Percentiles rank a stretch among this genome's conserved stretches.
Evolutionary conservation across 371 early-diverging fungal genomes (phyloP).

Genomic region (Rhizopus arrhizus): DNA sequence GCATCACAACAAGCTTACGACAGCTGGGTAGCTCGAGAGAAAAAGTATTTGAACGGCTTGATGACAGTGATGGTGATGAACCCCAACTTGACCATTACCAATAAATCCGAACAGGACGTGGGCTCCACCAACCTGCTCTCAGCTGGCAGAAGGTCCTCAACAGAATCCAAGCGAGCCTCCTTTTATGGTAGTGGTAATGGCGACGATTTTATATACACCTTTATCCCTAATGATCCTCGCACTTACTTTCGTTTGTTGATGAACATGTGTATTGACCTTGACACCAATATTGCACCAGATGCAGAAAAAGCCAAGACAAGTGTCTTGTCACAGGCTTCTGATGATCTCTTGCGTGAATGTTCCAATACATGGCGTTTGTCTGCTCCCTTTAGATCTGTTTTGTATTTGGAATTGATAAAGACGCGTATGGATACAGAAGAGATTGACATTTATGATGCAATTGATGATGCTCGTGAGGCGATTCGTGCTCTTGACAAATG

Average conservation of each 20-base stretch:
- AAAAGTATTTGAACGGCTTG: slow-evolving; percentile 47
- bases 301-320: slow-evolving; percentile 53
- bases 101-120: slow-evolving; percentile 41
- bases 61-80: slow-evolving; percentile 53
- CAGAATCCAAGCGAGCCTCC: slow-evolving; percentile 14
- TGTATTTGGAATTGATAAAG: slow-evolving; percentile 67
- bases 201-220: slow-evolving; percentile 44
- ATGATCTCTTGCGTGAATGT: slow-evolving; percentile 68
- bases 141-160: slow-evolving; percentile 13
- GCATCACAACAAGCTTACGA: slow-evolving; percentile 45
- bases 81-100: slow-evolving; percentile 38
- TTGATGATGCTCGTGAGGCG: slow-evolving; percentile 57
- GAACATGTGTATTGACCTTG: slow-evolving; percentile 63
- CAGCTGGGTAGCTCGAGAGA: slow-evolving; percentile 50
- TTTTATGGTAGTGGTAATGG: slow-evolving; percentile 2
- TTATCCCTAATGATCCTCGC: slow-evolving; percentile 61
- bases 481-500: slow-evolving; percentile 50
- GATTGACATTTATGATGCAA: slow-evolving; percentile 24
- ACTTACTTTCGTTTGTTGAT: slow-evolving; percentile 58
- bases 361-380: slow-evolving; percentile 73
- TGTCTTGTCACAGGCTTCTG: slow-evolving; percentile 61
- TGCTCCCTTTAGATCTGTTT: slow-evolving; percentile 64
- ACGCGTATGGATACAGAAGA: slow-evolving; percentile 50
- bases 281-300: slow-evolving; percentile 48
- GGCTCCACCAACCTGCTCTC: slow-evolving; percentile 40